Conservation (phyloP, 176 grass and related monocot species). For the Panicum miliaceum region DNA sequence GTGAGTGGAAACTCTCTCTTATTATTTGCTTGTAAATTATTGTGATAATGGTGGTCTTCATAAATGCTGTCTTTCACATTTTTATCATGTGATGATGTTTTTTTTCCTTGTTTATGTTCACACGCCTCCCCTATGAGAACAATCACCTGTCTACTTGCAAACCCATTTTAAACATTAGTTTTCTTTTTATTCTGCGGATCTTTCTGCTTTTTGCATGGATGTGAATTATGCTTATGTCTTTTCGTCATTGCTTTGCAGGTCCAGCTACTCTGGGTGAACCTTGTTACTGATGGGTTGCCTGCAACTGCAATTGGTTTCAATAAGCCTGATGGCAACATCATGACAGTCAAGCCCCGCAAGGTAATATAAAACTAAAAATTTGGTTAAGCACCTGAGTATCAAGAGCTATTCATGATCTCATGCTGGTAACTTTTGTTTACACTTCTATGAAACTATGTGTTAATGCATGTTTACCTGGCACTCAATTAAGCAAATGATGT, state of each 20-base stretch:
- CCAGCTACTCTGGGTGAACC: constrained; percentile 97
- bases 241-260: constrained; percentile 61
- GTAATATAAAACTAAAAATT: constrained; percentile 43
- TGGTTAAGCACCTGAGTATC: constrained; percentile 10
- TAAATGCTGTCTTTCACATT: neutral
- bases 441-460: constrained; percentile 5
- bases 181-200: neutral
- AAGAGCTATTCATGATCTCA: constrained; percentile 26
- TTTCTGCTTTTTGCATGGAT: neutral
- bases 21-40: constrained; percentile 3
- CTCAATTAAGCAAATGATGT: neutral
- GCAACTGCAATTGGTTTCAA: constrained; percentile 99
- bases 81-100: neutral
- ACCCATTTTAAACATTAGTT: neutral
- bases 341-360: constrained; percentile 89
- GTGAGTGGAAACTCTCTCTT: constrained; percentile 59
- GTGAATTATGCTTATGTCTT: constrained; percentile 19
- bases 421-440: constrained; percentile 17
- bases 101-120: constrained; percentile 13
- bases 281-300: constrained; percentile 96
- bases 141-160: neutral
- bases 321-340: constrained; percentile 92
- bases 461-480: neutral
- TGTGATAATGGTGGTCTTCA: constrained; percentile 9
- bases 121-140: neutral